A percentile compares a stretch with the other conserved stretches of the same genome.
These are phyloP conservation scores for Arachnomyces sp. DNA, from an alignment of 2,329 filamentous ascomycete genomes.

Conservation along the genomic window DNA sequence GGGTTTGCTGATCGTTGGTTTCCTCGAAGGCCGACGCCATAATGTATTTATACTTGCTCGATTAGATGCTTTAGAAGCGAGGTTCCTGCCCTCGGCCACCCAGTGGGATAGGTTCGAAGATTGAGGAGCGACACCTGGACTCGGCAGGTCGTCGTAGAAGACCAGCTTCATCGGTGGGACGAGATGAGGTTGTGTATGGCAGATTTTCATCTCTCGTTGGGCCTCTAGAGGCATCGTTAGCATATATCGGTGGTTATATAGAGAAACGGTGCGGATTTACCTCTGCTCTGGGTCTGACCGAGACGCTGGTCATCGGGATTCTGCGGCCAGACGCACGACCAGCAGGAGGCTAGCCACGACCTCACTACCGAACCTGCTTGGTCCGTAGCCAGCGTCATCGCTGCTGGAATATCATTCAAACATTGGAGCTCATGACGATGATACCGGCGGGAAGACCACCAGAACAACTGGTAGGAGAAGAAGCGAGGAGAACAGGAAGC, in stretches of 20 bases:
- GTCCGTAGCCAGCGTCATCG: constrained; percentile 28
- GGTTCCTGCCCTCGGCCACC: constrained; percentile 30
- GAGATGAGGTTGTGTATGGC: constrained; percentile 38
- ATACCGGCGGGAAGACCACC: constrained; percentile 12
- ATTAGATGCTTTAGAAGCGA: constrained; percentile 31
- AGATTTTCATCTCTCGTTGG: constrained; percentile 37
- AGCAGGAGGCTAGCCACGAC: constrained; percentile 33
- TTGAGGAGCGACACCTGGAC: constrained; percentile 21
- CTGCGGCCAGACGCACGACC: constrained; percentile 25
- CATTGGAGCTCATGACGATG: constrained; percentile 15
- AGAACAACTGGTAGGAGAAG: constrained; percentile 13
- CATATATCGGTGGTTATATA: not conserved
- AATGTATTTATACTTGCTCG: constrained; percentile 34
- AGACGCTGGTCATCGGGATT: constrained; percentile 17
- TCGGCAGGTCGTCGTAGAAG: constrained; percentile 34
- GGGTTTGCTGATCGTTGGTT: constrained; percentile 35
- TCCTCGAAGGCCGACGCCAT: constrained; percentile 20
- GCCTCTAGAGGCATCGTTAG: constrained; percentile 20
- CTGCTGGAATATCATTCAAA: constrained; percentile 17
- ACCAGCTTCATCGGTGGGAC: constrained; percentile 39
- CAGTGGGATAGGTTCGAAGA: constrained; percentile 32
- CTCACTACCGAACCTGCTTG: constrained; percentile 32
- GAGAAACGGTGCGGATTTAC: constrained; percentile 7
- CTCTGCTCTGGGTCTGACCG: constrained; percentile 17
- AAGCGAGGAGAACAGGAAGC: constrained; percentile 2